phyloP scores from a whole-genome alignment of 1,284 basidiomycete genomes.

The Ustilago cynodontis region DNA sequence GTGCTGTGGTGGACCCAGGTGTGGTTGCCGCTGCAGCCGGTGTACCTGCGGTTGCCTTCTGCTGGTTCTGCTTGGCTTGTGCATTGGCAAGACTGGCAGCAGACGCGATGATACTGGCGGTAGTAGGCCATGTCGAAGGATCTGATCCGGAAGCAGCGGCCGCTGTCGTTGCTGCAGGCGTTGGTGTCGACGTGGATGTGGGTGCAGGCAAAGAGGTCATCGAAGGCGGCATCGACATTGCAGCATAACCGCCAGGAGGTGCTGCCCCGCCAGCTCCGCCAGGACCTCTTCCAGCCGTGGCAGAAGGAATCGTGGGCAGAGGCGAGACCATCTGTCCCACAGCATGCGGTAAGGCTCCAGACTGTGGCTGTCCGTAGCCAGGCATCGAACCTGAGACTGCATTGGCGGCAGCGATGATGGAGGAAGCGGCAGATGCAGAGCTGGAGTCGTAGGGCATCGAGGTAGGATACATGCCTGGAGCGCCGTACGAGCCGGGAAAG shows the following conservation, averaged over 20 bases:
- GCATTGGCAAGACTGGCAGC: constrained; percentile 47
- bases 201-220: constrained; percentile 18
- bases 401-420: constrained; percentile 48
- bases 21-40: constrained; percentile 6
- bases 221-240: constrained; percentile 14
- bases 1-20: background rate
- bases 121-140: constrained; percentile 36
- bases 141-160: constrained; percentile 24
- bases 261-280: background rate
- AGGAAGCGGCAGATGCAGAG: constrained; percentile 40
- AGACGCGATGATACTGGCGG: constrained; percentile 49
- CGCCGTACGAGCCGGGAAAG: constrained; percentile 6
- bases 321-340: constrained; percentile 30
- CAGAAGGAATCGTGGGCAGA: constrained; percentile 35
- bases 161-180: constrained; percentile 1
- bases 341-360: constrained; percentile 25
- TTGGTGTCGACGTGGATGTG: constrained; percentile 12
- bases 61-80: constrained; percentile 32
- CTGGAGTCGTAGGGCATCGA: constrained; percentile 26
- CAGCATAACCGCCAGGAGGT: constrained; percentile 1
- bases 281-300: constrained; percentile 18
- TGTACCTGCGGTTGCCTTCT: constrained; percentile 4
- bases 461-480: constrained; percentile 5
- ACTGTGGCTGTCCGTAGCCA: constrained; percentile 20
- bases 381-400: constrained; percentile 46